These are phyloP conservation scores for Clavariopsis aquatica DNA, from an alignment of 495 filamentous ascomycete species.

Conservation along the genomic window DNA sequence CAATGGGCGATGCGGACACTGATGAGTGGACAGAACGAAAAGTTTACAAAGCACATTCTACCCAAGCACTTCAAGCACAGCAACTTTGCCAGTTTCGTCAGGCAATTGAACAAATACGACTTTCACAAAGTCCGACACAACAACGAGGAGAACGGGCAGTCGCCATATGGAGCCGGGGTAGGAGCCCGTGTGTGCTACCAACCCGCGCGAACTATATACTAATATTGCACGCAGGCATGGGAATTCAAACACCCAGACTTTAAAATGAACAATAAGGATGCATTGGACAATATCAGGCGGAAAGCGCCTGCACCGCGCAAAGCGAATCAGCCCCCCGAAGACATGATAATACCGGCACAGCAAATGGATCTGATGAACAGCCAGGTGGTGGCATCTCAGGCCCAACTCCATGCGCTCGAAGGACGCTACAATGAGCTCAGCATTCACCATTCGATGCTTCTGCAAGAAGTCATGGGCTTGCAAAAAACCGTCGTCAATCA, in stretches of 20 bases:
- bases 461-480: constrained; percentile 82
- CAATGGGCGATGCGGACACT: not conserved
- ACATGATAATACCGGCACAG: constrained; percentile 75
- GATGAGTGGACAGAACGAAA: constrained; percentile 71
- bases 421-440: constrained; percentile 81
- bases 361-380: constrained; percentile 89
- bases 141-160: constrained; percentile 88
- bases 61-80: constrained; percentile 99
- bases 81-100: constrained; percentile 98
- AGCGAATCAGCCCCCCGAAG: constrained; percentile 61
- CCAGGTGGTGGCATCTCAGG: constrained; percentile 85
- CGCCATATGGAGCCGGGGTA: constrained; percentile 89
- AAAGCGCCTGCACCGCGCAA: constrained; percentile 95
- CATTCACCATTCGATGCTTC: constrained; percentile 80
- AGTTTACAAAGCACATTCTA: constrained; percentile 95
- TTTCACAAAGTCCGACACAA: constrained; percentile 99
- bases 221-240: constrained; percentile 66
- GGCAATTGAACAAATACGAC: constrained; percentile 98
- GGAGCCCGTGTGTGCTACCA: constrained; percentile 40
- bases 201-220: not conserved
- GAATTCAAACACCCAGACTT: constrained; percentile 99
- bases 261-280: constrained; percentile 91
- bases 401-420: constrained; percentile 83
- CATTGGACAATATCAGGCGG: constrained; percentile 91
- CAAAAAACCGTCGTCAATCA: constrained; percentile 89